Base-by-base conservation (phyloP, 2,329 filamentous ascomycete genomes). In the Pseudogymnoascus sp. region DNA sequence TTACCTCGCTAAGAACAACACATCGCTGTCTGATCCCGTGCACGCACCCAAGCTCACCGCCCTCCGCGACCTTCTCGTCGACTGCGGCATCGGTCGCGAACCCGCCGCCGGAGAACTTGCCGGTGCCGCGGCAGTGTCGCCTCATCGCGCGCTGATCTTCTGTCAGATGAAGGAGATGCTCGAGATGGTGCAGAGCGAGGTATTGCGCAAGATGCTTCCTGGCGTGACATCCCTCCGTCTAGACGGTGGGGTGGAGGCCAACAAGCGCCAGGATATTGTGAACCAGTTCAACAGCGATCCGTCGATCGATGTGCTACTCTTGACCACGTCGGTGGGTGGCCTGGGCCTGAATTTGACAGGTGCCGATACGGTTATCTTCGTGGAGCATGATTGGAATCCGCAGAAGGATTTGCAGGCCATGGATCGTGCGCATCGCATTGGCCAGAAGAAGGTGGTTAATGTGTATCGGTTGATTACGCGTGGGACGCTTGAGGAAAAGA, bases 151-250 rank as follows among this genome's bases (percentile, higher is more conserved):
- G 0, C 84, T 99, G 29, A 89, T 99, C 68, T 99, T 99, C 81
- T 99, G 95, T 72, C 95, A 99, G 75, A 97, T 99, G 91, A 99
- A 99, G 77, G 95, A 99, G 75, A 99, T 99, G 96, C 82, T 99
- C 24, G 95, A 99, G 75, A 97, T 99, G 85, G 96, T 99, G 2
- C 93, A 97, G 73, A 91, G 89, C 70, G 93, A 93, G 64, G 95
- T 99, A 0, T 79, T 99, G 40, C 91, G 91, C 74, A 89, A 89
- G 71, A 82, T 97, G 77, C 82, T 99, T n/a, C 95, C 95, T 1
- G 90, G 88, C 0, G 93, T 97, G 5, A 95, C 96, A 38, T 97
- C 89, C 73, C 84, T 97, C 64, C 90, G 96, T n/a, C 85, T 99
- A 35, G 96, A 99, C 70, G 95, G 95, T 33, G 87, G 87, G 6